phyloP scores from a whole-genome alignment of 2,329 filamentous ascomycete genomes.

The Fusarium verrucosum region DNA sequence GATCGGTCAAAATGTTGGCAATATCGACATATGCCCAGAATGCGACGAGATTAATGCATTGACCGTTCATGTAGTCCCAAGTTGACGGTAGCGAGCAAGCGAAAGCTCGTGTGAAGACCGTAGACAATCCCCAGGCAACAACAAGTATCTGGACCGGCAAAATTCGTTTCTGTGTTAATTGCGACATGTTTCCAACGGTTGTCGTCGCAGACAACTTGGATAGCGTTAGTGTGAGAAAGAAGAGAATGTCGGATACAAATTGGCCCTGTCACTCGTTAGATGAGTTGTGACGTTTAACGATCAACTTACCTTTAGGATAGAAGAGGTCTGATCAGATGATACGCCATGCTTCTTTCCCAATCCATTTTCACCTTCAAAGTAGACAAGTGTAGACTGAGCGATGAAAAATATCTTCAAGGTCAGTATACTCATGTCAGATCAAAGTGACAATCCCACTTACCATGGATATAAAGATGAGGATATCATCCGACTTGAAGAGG shows the following conservation, averaged over 20 bases:
- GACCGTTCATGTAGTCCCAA: slow-evolving; percentile 7
- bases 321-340: background rate
- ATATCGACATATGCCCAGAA: slow-evolving; percentile 7
- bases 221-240: background rate
- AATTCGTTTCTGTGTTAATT: background rate
- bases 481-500: slow-evolving; percentile 1
- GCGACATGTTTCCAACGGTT: slow-evolving; percentile 10
- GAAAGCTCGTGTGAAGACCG: background rate
- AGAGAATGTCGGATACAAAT: background rate
- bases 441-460: background rate
- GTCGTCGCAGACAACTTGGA: slow-evolving; percentile 13
- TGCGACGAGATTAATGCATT: slow-evolving; percentile 6
- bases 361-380: background rate
- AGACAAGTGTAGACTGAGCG: background rate
- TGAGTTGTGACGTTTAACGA: fast-evolving
- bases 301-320: background rate
- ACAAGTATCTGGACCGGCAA: background rate
- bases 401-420: background rate
- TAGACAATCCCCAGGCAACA: slow-evolving; percentile 1
- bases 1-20: background rate
- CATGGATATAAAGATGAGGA: slow-evolving; percentile 8
- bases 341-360: slow-evolving; percentile 1
- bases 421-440: fast-evolving
- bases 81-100: background rate
- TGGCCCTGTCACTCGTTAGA: background rate